Evolutionary conservation across 768 basidiomycete genomes (phyloP), one percentile per base, ranked within the genome.

Genomic region (Flagelloscypha sp.): DNA sequence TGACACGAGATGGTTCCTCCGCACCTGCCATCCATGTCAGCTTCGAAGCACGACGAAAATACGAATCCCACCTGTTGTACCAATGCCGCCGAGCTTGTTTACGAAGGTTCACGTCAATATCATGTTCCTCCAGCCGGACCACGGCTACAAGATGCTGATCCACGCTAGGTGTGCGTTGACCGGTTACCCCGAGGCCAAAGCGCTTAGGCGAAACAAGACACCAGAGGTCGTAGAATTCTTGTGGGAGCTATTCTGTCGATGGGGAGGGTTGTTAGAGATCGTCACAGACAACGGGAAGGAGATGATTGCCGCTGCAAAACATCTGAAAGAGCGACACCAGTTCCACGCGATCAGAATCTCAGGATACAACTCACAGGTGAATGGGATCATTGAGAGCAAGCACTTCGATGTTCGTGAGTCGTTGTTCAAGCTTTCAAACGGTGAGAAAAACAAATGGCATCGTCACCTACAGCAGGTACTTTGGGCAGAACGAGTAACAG

Each of bases 331-430:
- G 9, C 41, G 43, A 7, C 59, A 59, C 12, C 36, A 58, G 2
- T 65, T 71, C 12, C 33, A 41, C 0, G 62, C 66, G 24, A 68
- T 70, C 10, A 39, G 48, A 0, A 66, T 70, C 3, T 63, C 57
- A 0, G 47, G 55, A 0, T 70, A 69, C 47, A 70, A 70, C 35
- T 66, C 58, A 0, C 54, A 47, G 2, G 61, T 61, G 0, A 69
- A 71, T 13, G 55, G 68, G 0, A 39, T 58, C 1, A 48, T 67
- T 0, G 58, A 70, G 33, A 32, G 37, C 11, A 30, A 46, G 12
- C 62, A 63, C 42, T 53, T 44, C 24, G 44, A 48, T 29, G 41
- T 62, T 2, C 33, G 53, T 1, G 48, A 56, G 12, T 23, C 49
- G 0, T 29, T 56, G 1, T 38, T 42, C 20, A 53, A 55, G 15